Base-by-base conservation (phyloP, 2,329 filamentous ascomycete species). In the Colletotrichum sidae region DNA sequence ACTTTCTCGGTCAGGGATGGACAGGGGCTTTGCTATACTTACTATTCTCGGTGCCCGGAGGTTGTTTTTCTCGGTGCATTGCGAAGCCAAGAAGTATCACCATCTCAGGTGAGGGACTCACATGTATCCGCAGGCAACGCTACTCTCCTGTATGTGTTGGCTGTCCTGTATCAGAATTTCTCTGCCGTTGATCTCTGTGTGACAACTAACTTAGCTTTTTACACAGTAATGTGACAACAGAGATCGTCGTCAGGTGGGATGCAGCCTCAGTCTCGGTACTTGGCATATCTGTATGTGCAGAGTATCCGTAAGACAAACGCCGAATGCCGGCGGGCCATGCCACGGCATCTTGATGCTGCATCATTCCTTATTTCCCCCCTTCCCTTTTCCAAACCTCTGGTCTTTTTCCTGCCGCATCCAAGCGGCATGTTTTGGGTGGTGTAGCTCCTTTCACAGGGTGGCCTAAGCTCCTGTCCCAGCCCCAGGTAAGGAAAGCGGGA, bases 401-500 rank as follows among this genome's bases (percentile, higher is more conserved):
- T 38, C 49, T 45, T 49, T 12, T 33, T 39, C 37, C 42, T 59
- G 59, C 53, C 58, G 59, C 47, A 59, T 63, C 63, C 57, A 45
- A 66, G 63, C 59, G 63, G n/a, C 41, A 34, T 68, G 57, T 68
- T 52, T 50, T 65, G 61, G 51, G 50, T 55, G 45, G 57, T 56
- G 57, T 52, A 52, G 51, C 52, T 54, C 25, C 49, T 60, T 55
- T 53, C 46, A 52, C 52, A 56, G 41, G 35, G 52, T 65, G 62
- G 58, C 46, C 62, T 62, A 65, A 65, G 57, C 62, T 65, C 58
- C 57, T 37, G 47, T 17, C 55, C 57, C 51, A 34, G 57, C 35
- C 35, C 38, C 44, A 47, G 42, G 41, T 11, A 1, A 60, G 56
- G 51, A 12, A 53, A 61, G 57, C 4, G 25, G 25, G 25, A 25